Conservation (phyloP, 805 yeast species). For the Barnettozyma salicaria region DNA sequence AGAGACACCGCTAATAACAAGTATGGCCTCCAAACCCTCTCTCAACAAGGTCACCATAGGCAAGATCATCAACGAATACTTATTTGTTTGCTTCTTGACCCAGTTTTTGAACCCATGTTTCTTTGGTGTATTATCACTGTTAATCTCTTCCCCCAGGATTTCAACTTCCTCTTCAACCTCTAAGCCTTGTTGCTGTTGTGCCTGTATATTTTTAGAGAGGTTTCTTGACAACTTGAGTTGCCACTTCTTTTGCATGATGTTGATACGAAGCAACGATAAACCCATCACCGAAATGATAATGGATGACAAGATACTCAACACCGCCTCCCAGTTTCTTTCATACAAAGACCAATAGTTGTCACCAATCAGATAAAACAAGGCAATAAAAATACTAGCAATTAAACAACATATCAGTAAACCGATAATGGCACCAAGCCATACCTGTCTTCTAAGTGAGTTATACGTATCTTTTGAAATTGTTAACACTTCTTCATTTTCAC, state of each 20-base stretch:
- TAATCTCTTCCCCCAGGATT: slow-evolving; percentile 13
- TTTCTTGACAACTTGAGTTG: slow-evolving; percentile 63
- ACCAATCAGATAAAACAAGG: slow-evolving; percentile 72
- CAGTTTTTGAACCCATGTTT: slow-evolving; percentile 9
- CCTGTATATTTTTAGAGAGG: slow-evolving; percentile 30
- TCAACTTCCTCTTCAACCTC: slow-evolving; percentile 14
- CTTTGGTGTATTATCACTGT: background rate
- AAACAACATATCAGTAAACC: slow-evolving; percentile 68
- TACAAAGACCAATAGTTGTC: slow-evolving; percentile 82
- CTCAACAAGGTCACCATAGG: slow-evolving; percentile 84
- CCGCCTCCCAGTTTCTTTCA: slow-evolving; percentile 87
- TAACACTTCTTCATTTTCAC: slow-evolving; percentile 8
- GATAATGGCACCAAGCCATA: slow-evolving; percentile 74
- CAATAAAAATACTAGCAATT: slow-evolving; percentile 67
- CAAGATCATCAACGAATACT: slow-evolving; percentile 65
- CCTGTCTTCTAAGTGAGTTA: slow-evolving; percentile 51
- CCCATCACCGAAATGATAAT: slow-evolving; percentile 85
- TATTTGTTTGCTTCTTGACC: slow-evolving; percentile 30
- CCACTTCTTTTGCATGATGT: slow-evolving; percentile 82
- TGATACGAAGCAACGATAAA: slow-evolving; percentile 70
- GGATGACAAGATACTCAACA: slow-evolving; percentile 73
- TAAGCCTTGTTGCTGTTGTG: slow-evolving; percentile 13
- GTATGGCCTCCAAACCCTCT: slow-evolving; percentile 91
- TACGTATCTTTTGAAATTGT: slow-evolving; percentile 33
- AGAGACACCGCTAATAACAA: slow-evolving; percentile 84